Percentiles rank a stretch among this genome's conserved stretches.
Evolutionary conservation across 225 moss, liverwort and hornwort species (phyloP).

Genomic region (Sphagnum contortum): DNA sequence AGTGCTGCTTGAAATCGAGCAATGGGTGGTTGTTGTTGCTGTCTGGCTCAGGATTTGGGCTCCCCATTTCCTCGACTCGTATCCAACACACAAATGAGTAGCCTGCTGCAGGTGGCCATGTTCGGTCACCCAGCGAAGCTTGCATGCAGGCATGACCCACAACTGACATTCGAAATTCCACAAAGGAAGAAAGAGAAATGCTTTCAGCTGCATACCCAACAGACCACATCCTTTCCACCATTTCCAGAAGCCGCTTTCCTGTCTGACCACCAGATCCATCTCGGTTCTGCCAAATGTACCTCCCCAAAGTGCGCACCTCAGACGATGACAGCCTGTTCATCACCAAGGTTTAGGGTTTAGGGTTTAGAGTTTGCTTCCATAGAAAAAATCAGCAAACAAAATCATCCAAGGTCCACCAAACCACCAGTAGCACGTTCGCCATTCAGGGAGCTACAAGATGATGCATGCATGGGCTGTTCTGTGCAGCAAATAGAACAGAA

Average conservation of each 20-base stretch:
- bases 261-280: conserved; percentile 49
- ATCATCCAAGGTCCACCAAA: too few relatives aligned
- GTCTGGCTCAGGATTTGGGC: conserved; percentile 9
- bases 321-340: conserved; percentile 63
- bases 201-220: conserved; percentile 61
- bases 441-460: too few relatives aligned
- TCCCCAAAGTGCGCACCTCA: conserved; percentile 74
- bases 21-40: too few relatives aligned
- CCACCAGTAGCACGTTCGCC: too few relatives aligned
- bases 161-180: conserved; percentile 71
- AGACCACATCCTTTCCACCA: conserved; percentile 72
- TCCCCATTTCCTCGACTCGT: conserved; percentile 47
- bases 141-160: conserved; percentile 79
- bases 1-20: too few relatives aligned
- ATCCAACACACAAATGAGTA: conserved; percentile 98
- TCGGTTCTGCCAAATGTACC: conserved; percentile 87
- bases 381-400: too few relatives aligned
- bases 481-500: too few relatives aligned
- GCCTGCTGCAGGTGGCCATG: conserved; percentile 95
- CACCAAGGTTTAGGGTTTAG: too few relatives aligned
- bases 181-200: conserved; percentile 73
- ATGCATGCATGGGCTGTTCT: too few relatives aligned
- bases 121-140: conserved; percentile 69
- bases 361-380: too few relatives aligned
- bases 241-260: conserved; percentile 61